A percentile compares a stretch with the other conserved stretches of the same genome.
Evolutionary conservation across 805 yeast genomes (phyloP).

Genomic region (Sugiyamaella smithiae): DNA sequence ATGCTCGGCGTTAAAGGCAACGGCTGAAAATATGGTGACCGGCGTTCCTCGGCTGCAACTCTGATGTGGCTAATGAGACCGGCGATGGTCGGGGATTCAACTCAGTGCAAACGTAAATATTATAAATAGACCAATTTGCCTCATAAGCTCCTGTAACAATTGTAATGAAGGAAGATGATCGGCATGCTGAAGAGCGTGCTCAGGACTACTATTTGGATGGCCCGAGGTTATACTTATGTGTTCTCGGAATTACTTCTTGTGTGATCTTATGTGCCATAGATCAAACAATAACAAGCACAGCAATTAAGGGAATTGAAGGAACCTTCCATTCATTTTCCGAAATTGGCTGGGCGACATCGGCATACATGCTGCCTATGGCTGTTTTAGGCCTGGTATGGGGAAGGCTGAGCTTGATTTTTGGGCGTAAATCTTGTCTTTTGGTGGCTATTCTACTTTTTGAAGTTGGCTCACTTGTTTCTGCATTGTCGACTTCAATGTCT

Average conservation of each 20-base stretch:
- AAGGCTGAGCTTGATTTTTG: conserved; percentile 52
- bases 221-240: background rate
- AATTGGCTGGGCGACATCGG: conserved; percentile 59
- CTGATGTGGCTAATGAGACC: background rate
- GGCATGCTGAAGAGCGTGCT: background rate
- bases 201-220: background rate
- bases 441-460: conserved; percentile 52
- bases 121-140: background rate
- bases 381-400: conserved; percentile 58
- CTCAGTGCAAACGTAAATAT: background rate
- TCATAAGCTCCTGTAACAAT: background rate
- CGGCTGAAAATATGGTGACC: too few relatives aligned
- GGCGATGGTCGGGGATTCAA: background rate
- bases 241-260: background rate
- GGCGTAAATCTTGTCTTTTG: conserved; percentile 45
- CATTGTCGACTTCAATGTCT: conserved; percentile 39
- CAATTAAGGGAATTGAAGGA: conserved; percentile 14
- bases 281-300: conserved; percentile 5
- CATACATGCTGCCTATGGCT: conserved; percentile 54
- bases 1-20: background rate
- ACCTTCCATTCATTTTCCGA: conserved; percentile 50
- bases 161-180: background rate
- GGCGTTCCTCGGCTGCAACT: background rate
- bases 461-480: conserved; percentile 56
- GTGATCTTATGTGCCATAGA: conserved; percentile 7